Evolutionary conservation across 768 basidiomycete genomes (phyloP), one percentile per base, ranked within the genome.

Genomic region (Glaciozyma antarctica): DNA sequence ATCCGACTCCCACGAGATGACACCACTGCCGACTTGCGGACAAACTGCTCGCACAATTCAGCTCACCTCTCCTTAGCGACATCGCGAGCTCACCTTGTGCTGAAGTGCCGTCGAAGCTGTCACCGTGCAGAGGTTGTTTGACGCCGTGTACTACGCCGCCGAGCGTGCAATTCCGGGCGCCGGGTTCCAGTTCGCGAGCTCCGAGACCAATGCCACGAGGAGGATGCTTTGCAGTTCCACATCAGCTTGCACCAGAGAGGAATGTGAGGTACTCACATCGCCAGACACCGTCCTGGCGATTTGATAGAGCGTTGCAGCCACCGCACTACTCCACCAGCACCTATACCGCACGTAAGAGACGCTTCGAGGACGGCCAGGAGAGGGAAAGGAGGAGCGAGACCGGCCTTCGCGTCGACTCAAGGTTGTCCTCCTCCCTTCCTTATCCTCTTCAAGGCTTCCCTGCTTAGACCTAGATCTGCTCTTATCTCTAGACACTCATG

Each of bases 41-140:
- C 30, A n/a, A 59, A 59, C 58, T 59, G 51, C 22, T 8, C 8
- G 51, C 51, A 34, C 22, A n/a, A 51, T 22, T 51, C 49, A 51
- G 49, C 49, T 7, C 16, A 5, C 7, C 24, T 24, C 12, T 13
- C 6, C 12, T 5, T 15, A n/a, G 24, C 49, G 21, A 24, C 8
- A 17, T 5, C 3, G 6, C 22, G 21, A 51, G 49, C 49, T 55
- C 3, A 34, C 54, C 54, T 38, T 60, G 47, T 30, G 34, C 38
- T 49, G 28, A 26, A 48, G 4, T 19, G 47, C 5, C 28, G 26
- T 26, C 5, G 24, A 28, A 6, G 59, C 10, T 22, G 59, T 51
- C 19, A 17, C 28, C n/a, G 28, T n/a, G 47, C 59, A 60, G 16
- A 28, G 45, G 16, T 24, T 26, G 7, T 38, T 26, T 2, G 16